Conservation (phyloP, 2,329 filamentous ascomycete species). For the Aciculosporium take region DNA sequence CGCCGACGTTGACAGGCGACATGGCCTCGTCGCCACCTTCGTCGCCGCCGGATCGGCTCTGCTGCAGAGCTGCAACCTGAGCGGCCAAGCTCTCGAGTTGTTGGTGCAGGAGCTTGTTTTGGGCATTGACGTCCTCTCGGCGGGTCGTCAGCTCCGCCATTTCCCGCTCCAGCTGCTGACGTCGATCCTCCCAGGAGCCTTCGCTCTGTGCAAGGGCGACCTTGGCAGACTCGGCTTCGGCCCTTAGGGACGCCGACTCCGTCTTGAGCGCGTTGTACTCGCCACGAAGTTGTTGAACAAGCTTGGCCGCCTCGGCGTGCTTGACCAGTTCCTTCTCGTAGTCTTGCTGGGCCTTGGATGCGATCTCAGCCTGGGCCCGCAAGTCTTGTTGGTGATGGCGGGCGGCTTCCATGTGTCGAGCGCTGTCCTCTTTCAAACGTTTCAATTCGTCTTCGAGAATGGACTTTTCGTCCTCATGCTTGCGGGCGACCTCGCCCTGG, state of each 20-base stretch:
- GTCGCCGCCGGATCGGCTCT: slow-evolving; percentile 44
- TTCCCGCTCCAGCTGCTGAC: slow-evolving; percentile 70
- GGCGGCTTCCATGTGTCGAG: slow-evolving; percentile 63
- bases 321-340: slow-evolving; percentile 92
- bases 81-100: slow-evolving; percentile 72
- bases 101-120: slow-evolving; percentile 81
- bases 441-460: slow-evolving; percentile 65
- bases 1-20: slow-evolving; percentile 36
- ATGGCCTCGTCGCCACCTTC: slow-evolving; percentile 39
- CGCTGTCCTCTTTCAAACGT: slow-evolving; percentile 70
- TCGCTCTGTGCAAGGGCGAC: slow-evolving; percentile 66
- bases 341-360: slow-evolving; percentile 81
- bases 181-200: slow-evolving; percentile 74
- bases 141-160: slow-evolving; percentile 63
- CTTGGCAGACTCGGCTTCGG: slow-evolving; percentile 77
- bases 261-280: slow-evolving; percentile 76
- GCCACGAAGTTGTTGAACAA: slow-evolving; percentile 60
- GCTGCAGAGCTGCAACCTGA: slow-evolving; percentile 69
- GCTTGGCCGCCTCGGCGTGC: slow-evolving; percentile 87
- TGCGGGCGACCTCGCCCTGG: slow-evolving; percentile 58
- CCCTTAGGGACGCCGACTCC: slow-evolving; percentile 57
- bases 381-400: slow-evolving; percentile 83
- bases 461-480: slow-evolving; percentile 68
- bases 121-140: slow-evolving; percentile 70
- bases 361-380: slow-evolving; percentile 85